A percentile compares a stretch with the other conserved stretches of the same genome.
These are phyloP conservation scores for Sambucus nigra DNA, from an alignment of 129 eudicot genomes.

Conservation along the genomic window DNA sequence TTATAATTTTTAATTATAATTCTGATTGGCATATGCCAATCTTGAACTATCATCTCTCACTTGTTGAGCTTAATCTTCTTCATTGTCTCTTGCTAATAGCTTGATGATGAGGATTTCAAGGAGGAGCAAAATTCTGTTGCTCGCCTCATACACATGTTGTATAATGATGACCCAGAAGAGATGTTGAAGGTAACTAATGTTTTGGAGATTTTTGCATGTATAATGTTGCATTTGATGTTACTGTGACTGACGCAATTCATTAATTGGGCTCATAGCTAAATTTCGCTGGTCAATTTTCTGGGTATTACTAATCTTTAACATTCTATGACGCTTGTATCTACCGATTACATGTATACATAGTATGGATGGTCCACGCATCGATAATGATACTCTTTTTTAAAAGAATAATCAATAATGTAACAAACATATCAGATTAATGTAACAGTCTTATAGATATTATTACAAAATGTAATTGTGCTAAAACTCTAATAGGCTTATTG, in stretches of 20 bases:
- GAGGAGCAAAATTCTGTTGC: conserved; percentile 99
- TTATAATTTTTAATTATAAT: neutral
- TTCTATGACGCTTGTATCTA: too few relatives aligned
- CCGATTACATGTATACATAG: too few relatives aligned
- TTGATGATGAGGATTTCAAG: conserved; percentile 94
- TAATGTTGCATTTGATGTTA: neutral
- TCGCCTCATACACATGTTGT: conserved; percentile 77
- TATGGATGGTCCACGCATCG: too few relatives aligned
- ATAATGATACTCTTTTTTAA: too few relatives aligned
- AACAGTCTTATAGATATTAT: too few relatives aligned
- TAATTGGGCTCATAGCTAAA: too few relatives aligned
- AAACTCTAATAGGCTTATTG: too few relatives aligned
- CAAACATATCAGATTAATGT: too few relatives aligned
- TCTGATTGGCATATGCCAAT: conserved; percentile 4
- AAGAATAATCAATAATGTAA: too few relatives aligned
- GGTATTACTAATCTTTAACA: too few relatives aligned
- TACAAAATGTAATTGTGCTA: too few relatives aligned
- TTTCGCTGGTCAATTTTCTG: too few relatives aligned
- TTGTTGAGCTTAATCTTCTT: conserved; percentile 6
- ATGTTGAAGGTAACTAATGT: conserved; percentile 71
- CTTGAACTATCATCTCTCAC: conserved; percentile 2
- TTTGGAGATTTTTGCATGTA: neutral
- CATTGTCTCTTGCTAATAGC: conserved; percentile 30
- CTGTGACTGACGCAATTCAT: neutral
- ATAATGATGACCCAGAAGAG: conserved; percentile 97